Base-by-base conservation (phyloP, 176 grass and related monocot genomes). In the Pontederia paniculata region DNA sequence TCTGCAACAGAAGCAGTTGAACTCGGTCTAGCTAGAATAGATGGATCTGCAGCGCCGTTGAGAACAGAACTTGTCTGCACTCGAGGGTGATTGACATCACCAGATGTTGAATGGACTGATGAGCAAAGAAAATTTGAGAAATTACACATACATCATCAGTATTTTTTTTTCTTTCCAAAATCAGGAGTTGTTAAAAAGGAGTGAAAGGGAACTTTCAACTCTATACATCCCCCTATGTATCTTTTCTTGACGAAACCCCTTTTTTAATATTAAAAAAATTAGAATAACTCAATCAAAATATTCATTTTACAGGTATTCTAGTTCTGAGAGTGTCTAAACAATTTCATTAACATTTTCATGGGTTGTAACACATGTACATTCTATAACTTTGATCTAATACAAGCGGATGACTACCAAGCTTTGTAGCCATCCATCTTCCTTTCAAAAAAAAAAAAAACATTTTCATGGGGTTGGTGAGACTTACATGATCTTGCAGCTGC, bases 401-500 rank as follows among this genome's bases (percentile, higher is more conserved):
- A n/a, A n/a, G n/a, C n/a, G n/a, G n/a, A n/a, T n/a, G n/a, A n/a
- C n/a, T n/a, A n/a, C n/a, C n/a, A n/a, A n/a, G n/a, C n/a, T n/a
- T n/a, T n/a, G n/a, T n/a, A n/a, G n/a, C 9, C 65, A 57, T 31
- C 48, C 23, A 42, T 47, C 22, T 21, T 25, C 18, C 44, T 10
- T 48, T 7, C 23, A 48, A 77, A 17, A 55, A 52, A 79, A 20
- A 37, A 10, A 19, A 73, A 47, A 21, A 25, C 44, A 37, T 52
- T 70, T 75, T 68, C 23, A 67, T 44, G 44, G 23, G 20, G 16
- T 12, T 50, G 23, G 48, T 43, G 37, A 52, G 23, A 23, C 58
- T 44, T 90, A 98, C 93, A 72, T 76, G 93, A 98, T 55, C 94
- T 71, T 55, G 84, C 87, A 17, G 94, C 77, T 74, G 83, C 75